Evolutionary conservation across 306 rosid genomes (phyloP), one percentile per base, ranked within the genome.

Genomic region (Coriaria nepalensis): DNA sequence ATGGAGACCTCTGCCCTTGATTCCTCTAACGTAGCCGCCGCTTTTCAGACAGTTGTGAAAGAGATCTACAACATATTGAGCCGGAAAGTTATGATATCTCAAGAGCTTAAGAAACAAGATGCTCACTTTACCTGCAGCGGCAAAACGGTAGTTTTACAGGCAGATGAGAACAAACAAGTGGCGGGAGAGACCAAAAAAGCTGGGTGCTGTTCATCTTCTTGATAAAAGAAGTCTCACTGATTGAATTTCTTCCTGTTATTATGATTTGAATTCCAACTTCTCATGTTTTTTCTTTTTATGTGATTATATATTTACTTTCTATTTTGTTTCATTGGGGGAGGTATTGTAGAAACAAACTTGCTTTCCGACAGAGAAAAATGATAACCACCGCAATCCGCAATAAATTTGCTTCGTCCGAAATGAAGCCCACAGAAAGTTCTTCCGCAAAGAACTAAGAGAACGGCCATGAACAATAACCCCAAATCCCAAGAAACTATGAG

Each of bases 1-100:
- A 84, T 90, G 86, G 97, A 90, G 76, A 84, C 97, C 39, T 88
- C 97, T 5, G 93, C 97, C 50, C 95, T 88, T 4, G 97, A 88
- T 73, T 88, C 97, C 13, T 84, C 95, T 40, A 84, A 88, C 13
- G 97, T 90, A 38, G 67, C 65, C 7, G 74, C 88, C 35, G 97
- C 97, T 51, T 90, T 90, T 64, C 87, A 90, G 74, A 90, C 78
- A 36, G 84, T 90, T 20, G 97, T 90, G 50, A 84, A 69, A 66
- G 95, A 90, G 81, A 90, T 90, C 54, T 90, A 84, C 77, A 75
- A 65, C 69, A 90, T 90, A 65, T 64, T 90, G 59, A 90, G 95
- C 74, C 71, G 95, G 49, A 90, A 90, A 72, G 97, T 90, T 32
- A 90, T 84, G 87, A 73, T 68, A 56, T 84, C 95, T 46, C 95